Base-by-base conservation (phyloP, 1,139 yeast genomes). In the Magnusiomyces suaveolens region DNA sequence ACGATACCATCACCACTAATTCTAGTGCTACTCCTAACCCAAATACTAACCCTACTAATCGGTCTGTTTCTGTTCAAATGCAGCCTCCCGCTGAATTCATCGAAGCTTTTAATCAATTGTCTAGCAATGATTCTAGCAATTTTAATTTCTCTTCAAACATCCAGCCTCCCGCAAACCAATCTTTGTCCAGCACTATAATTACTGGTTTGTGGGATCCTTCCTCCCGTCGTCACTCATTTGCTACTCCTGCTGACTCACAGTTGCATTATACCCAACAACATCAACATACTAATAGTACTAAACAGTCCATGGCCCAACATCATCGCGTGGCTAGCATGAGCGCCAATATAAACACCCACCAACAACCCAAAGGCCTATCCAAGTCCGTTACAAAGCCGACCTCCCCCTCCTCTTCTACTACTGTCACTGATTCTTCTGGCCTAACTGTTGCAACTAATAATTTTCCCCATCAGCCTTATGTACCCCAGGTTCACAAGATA, bases 191-290 rank as follows among this genome's bases (percentile, higher is more conserved):
- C n/a, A 21, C 25, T 8, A 36, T 36, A 10, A 41, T 41, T 21
- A 20, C 23, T 41, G 36, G 36, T n/a, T 20, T 46, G 4, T 46
- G 48, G 48, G 38, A 46, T n/a, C 21, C 48, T 26, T 23, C 47
- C 8, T 16, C 38, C 4, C 36, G 48, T 26, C 48, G 48, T 16
- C 48, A 46, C 18, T 46, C 48, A 16, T 29, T 46, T 6, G 48
- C 48, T 3, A 46, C 48, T 3, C 38, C 48, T n/a, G 21, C 48
- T 29, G 48, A 43, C 29, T 25, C 47, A 23, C 47, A 43, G 3
- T 16, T 43, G 26, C 41, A 41, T 16, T n/a, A 41, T 20, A 41
- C n/a, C 10, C 44, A 21, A 8, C 25, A 41, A 3, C 44, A 41
- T 4, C 44, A 12, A 41, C 25, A 6, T 4, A 41, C 44, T 14